Evolutionary conservation across 2,329 filamentous ascomycete species (phyloP).

Genomic region (Arthrobotrys entomopaga): DNA sequence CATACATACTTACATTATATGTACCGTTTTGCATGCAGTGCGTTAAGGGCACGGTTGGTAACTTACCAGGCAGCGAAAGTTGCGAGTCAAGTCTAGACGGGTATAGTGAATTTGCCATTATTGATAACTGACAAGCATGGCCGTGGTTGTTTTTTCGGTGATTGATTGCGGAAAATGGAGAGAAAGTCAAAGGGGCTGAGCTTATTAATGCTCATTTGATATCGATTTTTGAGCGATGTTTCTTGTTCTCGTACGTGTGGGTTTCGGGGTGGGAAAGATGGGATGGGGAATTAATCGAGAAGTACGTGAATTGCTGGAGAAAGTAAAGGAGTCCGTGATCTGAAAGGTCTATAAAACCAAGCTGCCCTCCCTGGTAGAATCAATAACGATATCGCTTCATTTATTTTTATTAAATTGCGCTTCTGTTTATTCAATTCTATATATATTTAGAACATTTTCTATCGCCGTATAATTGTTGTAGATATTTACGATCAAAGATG

Average conservation of each 20-base stretch:
- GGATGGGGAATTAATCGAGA: not conserved
- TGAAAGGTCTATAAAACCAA: constrained; percentile 26
- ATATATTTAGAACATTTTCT: not conserved
- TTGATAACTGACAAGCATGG: constrained; percentile 38
- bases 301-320: not conserved
- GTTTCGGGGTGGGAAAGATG: too few species aligned
- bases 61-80: constrained; percentile 30
- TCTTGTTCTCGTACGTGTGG: too few species aligned
- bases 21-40: constrained; percentile 17
- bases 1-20: too few species aligned
- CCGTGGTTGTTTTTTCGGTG: constrained; percentile 12
- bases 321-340: constrained; percentile 10
- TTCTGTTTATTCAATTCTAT: constrained; percentile 19
- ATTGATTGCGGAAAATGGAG: not conserved
- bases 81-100: constrained; percentile 9
- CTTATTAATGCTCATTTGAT: too few species aligned
- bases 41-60: not conserved
- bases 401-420: constrained; percentile 1
- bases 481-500: constrained; percentile 18
- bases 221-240: not conserved
- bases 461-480: not conserved
- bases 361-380: not conserved
- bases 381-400: constrained; percentile 2
- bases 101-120: constrained; percentile 53
- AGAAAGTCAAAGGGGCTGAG: too few species aligned